phyloP scores from a whole-genome alignment of 164 flowering plant genomes.

The Macadamia integrifolia region DNA sequence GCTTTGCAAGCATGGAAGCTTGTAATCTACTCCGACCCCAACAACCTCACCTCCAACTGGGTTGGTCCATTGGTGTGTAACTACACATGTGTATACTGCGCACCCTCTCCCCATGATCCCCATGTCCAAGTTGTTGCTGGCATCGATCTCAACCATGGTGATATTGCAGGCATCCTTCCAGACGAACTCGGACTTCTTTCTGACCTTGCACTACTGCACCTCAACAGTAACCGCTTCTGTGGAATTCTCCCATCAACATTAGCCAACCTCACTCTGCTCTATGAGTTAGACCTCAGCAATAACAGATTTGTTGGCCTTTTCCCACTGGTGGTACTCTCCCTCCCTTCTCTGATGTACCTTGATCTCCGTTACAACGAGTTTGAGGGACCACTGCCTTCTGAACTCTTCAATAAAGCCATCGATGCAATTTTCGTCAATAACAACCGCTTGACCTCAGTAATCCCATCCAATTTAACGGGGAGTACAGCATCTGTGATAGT shows the following conservation, averaged over 20 bases:
- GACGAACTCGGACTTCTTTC: conserved; percentile 60
- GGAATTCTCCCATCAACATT: conserved; percentile 56
- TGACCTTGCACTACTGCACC: conserved; percentile 66
- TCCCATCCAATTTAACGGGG: conserved; percentile 38
- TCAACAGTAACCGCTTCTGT: conserved; percentile 72
- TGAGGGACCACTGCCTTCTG: conserved; percentile 63
- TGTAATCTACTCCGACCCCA: conserved; percentile 72
- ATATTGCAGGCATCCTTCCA: conserved; percentile 67
- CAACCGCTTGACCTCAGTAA: conserved; percentile 42
- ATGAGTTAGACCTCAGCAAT: conserved; percentile 76
- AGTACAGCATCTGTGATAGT: conserved; percentile 56
- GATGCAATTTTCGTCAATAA: conserved; percentile 73
- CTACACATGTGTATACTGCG: conserved; percentile 56
- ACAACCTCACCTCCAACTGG: conserved; percentile 66
- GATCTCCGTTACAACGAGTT: conserved; percentile 80
- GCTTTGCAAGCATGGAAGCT: conserved; percentile 81
- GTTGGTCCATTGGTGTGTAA: conserved; percentile 60
- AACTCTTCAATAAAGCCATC: conserved; percentile 37
- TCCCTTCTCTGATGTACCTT: conserved; percentile 51
- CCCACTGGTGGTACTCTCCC: conserved; percentile 53
- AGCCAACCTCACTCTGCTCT: conserved; percentile 48
- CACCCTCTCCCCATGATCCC: conserved; percentile 36
- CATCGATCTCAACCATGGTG: conserved; percentile 59
- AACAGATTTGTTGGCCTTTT: conserved; percentile 70
- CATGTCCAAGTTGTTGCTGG: conserved; percentile 52